Evolutionary conservation across 2,329 filamentous ascomycete species (phyloP), one percentile per base, ranked within the genome.

Genomic region (Pseudogymnoascus sp.): DNA sequence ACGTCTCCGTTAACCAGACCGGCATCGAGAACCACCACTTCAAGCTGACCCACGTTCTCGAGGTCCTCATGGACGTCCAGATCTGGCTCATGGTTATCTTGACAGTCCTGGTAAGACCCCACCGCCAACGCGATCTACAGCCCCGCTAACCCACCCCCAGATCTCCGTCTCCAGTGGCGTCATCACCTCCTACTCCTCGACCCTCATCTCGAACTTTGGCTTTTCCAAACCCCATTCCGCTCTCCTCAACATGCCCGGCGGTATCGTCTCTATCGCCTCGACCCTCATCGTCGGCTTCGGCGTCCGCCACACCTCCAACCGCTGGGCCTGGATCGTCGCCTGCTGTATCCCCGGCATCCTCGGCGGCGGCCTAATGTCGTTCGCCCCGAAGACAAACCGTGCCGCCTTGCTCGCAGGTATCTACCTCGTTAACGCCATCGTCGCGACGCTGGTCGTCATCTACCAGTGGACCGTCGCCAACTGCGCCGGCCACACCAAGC

Each of bases 221-320:
- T 83, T 79, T 64, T 69, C 69, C 3, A 68, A 78, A 1, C 77
- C 77, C 66, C 69, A 74, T 33, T 73, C 80, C 3, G 80, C 81
- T 2, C 72, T 84, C 5, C 78, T 84, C 69, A 83, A 82, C 68
- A 83, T 80, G 74, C 81, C 81, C 1, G 81, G 79, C 1, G 80
- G 81, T 8, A 74, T 74, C 1, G 75, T 83, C 60, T 81, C 77
- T 72, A 83, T 84, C 63, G 76, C 79, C 66, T 79, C 80, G 64
- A 80, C 79, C 0, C 69, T 83, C 0, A 66, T 80, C 22, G 78
- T 82, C 41, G 77, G 80, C 3, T 77, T 73, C 41, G 78, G 77
- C 7, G 77, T 82, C 60, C 78, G 80, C 16, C 73, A 72, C 58
- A 72, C 75, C 60, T 80, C 78, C 5, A 72, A 81, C 63, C 77